These are phyloP conservation scores for Blastobotrys malaysiensis DNA, from an alignment of 1,139 yeast species.

Conservation along the genomic window DNA sequence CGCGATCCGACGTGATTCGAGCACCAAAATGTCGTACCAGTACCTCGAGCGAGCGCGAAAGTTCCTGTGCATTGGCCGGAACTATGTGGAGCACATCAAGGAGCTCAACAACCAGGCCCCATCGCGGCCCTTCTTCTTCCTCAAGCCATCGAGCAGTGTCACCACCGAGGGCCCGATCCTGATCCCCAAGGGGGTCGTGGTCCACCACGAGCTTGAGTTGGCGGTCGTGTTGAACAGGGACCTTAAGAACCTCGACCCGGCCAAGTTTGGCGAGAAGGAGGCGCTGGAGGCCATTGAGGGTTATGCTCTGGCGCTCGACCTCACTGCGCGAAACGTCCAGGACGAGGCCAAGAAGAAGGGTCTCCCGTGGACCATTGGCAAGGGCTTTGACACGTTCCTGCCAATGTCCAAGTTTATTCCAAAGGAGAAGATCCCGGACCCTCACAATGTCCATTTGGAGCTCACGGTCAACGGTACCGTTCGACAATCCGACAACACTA, in stretches of 20 bases:
- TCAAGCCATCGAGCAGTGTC: slow-evolving; percentile 59
- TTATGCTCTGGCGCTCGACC: slow-evolving; percentile 81
- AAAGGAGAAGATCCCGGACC: slow-evolving; percentile 61
- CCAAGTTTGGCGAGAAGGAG: slow-evolving; percentile 52
- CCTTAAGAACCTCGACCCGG: slow-evolving; percentile 56
- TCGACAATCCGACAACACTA: slow-evolving; percentile 73
- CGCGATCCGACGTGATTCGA: no score
- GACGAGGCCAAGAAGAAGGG: slow-evolving; percentile 93
- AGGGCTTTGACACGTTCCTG: slow-evolving; percentile 92
- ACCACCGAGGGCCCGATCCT: slow-evolving; percentile 64
- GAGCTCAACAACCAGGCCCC: slow-evolving; percentile 83
- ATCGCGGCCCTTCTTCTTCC: slow-evolving; percentile 74
- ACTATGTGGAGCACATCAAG: slow-evolving; percentile 89
- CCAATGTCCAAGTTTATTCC: slow-evolving; percentile 74
- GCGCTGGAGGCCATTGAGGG: slow-evolving; percentile 77
- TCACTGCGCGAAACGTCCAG: slow-evolving; percentile 95
- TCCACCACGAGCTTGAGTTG: slow-evolving; percentile 90
- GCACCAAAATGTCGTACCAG: slow-evolving; percentile 7
- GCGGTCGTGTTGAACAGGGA: slow-evolving; percentile 68
- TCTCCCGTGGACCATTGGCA: slow-evolving; percentile 93
- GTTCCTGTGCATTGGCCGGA: slow-evolving; percentile 91
- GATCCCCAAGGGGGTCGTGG: slow-evolving; percentile 73
- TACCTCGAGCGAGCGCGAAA: slow-evolving; percentile 68
- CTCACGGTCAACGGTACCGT: slow-evolving; percentile 65
- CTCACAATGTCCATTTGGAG: slow-evolving; percentile 61